Evolutionary conservation across 2,329 filamentous ascomycete genomes (phyloP), one percentile per base, ranked within the genome.

Genomic region (Phyllachora maydis): DNA sequence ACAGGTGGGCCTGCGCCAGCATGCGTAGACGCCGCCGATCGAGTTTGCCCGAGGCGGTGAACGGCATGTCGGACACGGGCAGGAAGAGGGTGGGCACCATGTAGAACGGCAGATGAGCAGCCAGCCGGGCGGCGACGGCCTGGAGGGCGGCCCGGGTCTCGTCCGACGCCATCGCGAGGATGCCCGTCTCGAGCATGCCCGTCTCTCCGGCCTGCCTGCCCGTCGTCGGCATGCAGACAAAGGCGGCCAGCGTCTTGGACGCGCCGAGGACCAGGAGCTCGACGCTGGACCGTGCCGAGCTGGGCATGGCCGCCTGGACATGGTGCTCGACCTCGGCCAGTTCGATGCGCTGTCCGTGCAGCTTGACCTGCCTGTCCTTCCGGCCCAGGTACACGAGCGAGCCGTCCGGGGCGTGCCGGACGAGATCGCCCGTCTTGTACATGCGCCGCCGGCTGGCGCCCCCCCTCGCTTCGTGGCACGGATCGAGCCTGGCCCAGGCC

Each of bases 291-390:
- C 47, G 50, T 14, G 50, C 47, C 3, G 45, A 45, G 0, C 39
- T 26, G 1, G 56, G 53, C 16, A 60, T 38, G 13, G 49, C 49
- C 11, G 46, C 44, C 11, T 46, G 45, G 25, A 59, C 46, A 28
- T 58, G 52, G 26, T 57, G 50, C 30, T 58, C 55, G 5, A 59
- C 53, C 28, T 59, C 54, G 1, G 51, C 48, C 14, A 67, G 49
- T 42, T 67, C 74, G 24, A 71, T 56, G 28, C 68, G 49, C 33
- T 65, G 72, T 14, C 74, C 74, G 8, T 58, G 53, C 14, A 76
- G 46, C 42, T 76, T 77, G 26, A 73, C 60, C 39, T 71, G 69
- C n/a, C 59, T 59, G 34, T 73, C 67, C 34, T 67, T 69, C 23
- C 70, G 54, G 12, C 68, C 69, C 17, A 68, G 48, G 28, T 65